Conservation (phyloP, 2,329 filamentous ascomycete genomes). For the Pestalotiopsis sp. region DNA sequence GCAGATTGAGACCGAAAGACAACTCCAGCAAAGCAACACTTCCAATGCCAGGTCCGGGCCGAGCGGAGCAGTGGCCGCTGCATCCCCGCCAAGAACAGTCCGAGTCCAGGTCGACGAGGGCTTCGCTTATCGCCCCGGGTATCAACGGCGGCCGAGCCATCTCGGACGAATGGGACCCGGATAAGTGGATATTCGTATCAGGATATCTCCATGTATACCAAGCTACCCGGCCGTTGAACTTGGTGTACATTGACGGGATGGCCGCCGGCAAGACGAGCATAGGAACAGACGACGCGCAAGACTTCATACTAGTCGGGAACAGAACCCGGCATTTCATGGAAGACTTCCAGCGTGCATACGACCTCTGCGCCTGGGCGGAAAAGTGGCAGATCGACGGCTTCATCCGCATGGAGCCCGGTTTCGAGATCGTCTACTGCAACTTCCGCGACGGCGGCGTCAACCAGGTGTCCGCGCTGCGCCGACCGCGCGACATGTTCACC, state of each 20-base stretch:
- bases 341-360: conserved; percentile 54
- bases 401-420: conserved; percentile 67
- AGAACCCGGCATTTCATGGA: conserved; percentile 28
- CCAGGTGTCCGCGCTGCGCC: neutral
- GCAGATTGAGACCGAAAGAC: neutral
- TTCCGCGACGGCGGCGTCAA: conserved; percentile 51
- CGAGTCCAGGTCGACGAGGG: neutral
- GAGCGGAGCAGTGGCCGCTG: neutral
- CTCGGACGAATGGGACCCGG: neutral
- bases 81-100: neutral
- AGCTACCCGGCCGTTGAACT: conserved; percentile 52
- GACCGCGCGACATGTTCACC: neutral
- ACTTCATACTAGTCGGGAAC: conserved; percentile 57
- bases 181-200: conserved; percentile 18
- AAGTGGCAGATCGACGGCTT: conserved; percentile 45
- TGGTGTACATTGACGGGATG: conserved; percentile 73
- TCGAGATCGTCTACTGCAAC: conserved; percentile 71
- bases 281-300: conserved; percentile 71
- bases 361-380: conserved; percentile 57
- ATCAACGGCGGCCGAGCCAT: neutral
- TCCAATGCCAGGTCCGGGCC: neutral
- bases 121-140: neutral
- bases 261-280: conserved; percentile 66
- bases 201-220: conserved; percentile 72
- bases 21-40: neutral